A percentile compares a stretch with the other conserved stretches of the same genome.
phyloP scores from a whole-genome alignment of 2,329 filamentous ascomycete genomes.

The Penicillium sp. region DNA sequence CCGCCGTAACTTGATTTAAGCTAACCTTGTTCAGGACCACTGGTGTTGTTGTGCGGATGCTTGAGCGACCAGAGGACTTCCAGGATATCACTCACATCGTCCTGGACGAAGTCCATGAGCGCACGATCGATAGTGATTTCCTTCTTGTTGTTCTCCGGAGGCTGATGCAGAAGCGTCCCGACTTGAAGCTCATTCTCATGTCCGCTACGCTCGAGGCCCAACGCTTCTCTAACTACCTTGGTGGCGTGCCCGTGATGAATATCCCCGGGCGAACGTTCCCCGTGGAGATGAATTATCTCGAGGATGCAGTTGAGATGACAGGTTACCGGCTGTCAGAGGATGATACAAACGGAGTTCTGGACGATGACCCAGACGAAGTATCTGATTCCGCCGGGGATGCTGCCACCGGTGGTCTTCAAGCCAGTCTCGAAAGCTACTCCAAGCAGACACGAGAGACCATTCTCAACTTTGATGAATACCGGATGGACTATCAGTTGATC shows the following conservation, averaged over 20 bases:
- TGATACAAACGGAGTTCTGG: conserved; percentile 33
- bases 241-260: conserved; percentile 78
- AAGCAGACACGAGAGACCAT: conserved; percentile 72
- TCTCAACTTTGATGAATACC: conserved; percentile 80
- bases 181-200: conserved; percentile 93
- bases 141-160: conserved; percentile 87
- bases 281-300: conserved; percentile 80
- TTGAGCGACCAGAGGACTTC: conserved; percentile 83
- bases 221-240: conserved; percentile 84
- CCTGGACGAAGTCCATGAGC: conserved; percentile 96
- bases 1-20: neutral
- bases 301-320: conserved; percentile 88
- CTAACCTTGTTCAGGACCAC: conserved; percentile 46
- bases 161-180: conserved; percentile 70
- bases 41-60: conserved; percentile 96
- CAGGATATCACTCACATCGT: conserved; percentile 89
- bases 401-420: conserved; percentile 55
- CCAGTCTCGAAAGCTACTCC: conserved; percentile 71
- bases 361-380: conserved; percentile 48
- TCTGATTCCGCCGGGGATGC: conserved; percentile 50
- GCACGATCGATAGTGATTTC: conserved; percentile 95
- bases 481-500: conserved; percentile 85
- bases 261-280: conserved; percentile 94
- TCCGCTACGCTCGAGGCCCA: conserved; percentile 94
- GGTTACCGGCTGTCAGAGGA: conserved; percentile 70